Base-by-base conservation (phyloP, 768 basidiomycete genomes). In the Lyophyllum atratum region DNA sequence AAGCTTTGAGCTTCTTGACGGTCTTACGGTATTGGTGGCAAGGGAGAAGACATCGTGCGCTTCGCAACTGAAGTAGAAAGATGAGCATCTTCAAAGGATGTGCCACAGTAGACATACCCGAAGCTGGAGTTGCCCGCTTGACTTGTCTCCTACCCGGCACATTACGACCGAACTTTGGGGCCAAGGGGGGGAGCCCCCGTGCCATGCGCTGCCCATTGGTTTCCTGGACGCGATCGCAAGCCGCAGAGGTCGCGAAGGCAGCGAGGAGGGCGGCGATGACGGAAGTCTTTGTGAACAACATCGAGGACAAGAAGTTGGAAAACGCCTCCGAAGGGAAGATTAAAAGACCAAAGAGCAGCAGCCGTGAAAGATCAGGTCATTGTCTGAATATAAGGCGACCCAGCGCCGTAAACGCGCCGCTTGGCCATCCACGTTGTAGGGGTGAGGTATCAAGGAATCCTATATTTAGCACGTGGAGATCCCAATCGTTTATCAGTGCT, bases 141-240 rank as follows among this genome's bases (percentile, higher is more conserved):
- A 48, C 42, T 22, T 61, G 37, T 39, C 61, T 46, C 45, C 45
- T 55, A 19, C 73, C 73, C 0, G 74, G 74, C 5, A 70, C 54
- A 37, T 31, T 63, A 17, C 71, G 69, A 39, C 64, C 67, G 52
- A 76, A 76, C 42, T 66, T 69, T 21, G 72, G 76, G 10, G 72
- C 73, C 25, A 70, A 66, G 2, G 76, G 75, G 29, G 76, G 74
- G n/a, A 80, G 69, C 10, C 79, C 79, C 47, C 76, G 73, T 31
- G 79, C 78, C 55, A 81, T 63, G 42, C 80, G 72, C 56, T 79
- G 71, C 19, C 67, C 76, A 59, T 80, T 80, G 11, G 78, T 77
- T 59, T 72, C 73, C 15, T 55, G 48, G 26, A 59, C 40, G 25
- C 71, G 59, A n/a, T 59, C 60, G 42, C 59, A 59, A 17, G 51